Conservation (phyloP, 2,329 filamentous ascomycete genomes). For the Aspergillus cejpii region DNA sequence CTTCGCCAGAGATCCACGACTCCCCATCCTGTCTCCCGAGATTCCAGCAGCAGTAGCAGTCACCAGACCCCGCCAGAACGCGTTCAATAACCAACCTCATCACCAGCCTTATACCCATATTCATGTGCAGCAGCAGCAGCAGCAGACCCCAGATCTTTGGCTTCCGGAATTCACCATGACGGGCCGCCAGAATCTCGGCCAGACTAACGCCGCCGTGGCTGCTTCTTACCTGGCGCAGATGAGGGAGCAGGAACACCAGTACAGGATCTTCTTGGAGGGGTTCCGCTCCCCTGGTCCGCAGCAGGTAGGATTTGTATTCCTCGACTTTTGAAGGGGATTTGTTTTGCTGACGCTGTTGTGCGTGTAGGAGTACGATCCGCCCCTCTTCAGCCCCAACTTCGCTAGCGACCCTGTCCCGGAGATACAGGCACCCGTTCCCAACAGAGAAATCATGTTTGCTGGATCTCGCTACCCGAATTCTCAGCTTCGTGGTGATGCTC, state of each 20-base stretch:
- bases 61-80: not conserved
- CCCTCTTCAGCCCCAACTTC: not conserved
- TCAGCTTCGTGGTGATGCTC: constrained; percentile 19
- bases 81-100: not conserved
- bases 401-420: not conserved
- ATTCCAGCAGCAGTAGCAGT: not conserved
- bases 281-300: not conserved
- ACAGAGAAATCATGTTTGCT: not conserved
- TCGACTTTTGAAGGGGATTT: too few species aligned
- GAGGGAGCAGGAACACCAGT: not conserved
- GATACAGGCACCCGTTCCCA: not conserved
- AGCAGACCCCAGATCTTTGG: not conserved
- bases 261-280: not conserved
- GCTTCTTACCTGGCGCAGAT: not conserved
- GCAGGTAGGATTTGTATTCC: not conserved
- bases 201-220: not conserved
- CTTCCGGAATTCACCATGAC: not conserved
- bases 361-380: not conserved
- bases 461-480: not conserved
- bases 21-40: not conserved
- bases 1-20: not conserved
- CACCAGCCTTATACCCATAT: not conserved
- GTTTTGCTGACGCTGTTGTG: not conserved
- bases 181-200: not conserved
- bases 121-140: not conserved